Evolutionary conservation across 1,284 basidiomycete genomes (phyloP).

Genomic region (Irpex lacteus): DNA sequence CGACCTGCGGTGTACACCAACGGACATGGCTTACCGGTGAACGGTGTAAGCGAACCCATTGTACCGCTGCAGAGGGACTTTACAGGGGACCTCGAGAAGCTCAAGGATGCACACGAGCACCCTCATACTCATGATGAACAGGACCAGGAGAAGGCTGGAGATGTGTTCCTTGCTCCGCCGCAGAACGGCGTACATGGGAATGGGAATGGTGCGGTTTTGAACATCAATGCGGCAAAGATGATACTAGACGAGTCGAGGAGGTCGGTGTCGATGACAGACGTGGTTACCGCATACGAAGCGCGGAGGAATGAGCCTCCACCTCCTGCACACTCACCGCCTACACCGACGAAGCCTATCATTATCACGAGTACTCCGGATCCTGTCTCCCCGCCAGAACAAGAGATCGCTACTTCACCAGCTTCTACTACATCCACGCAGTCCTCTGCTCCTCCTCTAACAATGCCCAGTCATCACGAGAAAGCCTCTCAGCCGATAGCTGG

Average conservation of each 20-base stretch:
- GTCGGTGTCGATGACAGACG: conserved; percentile 11
- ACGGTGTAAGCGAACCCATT: conserved; percentile 21
- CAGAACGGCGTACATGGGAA: too few relatives aligned
- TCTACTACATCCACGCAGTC: conserved; percentile 1
- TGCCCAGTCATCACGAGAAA: conserved; percentile 14
- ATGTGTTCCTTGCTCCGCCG: not conserved
- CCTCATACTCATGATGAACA: too few relatives aligned
- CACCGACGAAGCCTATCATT: not conserved
- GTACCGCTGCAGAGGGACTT: conserved; percentile 17
- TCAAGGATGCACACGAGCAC: not conserved
- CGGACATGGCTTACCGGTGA: conserved; percentile 3
- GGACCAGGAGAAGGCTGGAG: not conserved
- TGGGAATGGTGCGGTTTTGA: not conserved
- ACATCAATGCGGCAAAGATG: conserved; percentile 1
- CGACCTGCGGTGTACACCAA: conserved; percentile 12
- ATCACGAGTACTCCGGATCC: conserved; percentile 5
- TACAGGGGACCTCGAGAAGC: conserved; percentile 17
- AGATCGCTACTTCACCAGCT: not conserved
- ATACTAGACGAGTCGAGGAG: conserved; percentile 6
- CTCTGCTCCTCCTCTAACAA: conserved; percentile 12
- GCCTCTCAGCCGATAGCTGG: not conserved
- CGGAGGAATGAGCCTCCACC: not conserved
- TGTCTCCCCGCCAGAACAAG: not conserved
- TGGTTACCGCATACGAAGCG: not conserved
- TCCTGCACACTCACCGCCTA: not conserved